Evolutionary conservation across 2,329 filamentous ascomycete species (phyloP), one percentile per base, ranked within the genome.

Genomic region (Sarocladiaceae sp.): DNA sequence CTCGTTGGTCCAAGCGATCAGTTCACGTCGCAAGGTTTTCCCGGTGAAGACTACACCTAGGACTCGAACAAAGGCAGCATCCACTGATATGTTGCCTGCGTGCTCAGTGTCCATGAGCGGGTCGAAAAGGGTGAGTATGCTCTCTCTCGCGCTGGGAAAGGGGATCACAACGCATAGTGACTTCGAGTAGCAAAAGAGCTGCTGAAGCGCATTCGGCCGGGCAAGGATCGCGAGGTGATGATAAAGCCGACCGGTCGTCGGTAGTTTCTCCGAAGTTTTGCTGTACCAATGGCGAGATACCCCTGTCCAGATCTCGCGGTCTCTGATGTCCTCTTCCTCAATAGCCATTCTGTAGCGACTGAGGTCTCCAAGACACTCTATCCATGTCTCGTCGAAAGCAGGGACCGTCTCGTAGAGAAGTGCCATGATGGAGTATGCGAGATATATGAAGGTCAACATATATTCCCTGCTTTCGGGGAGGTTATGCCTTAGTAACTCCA

Each of bases 371-470:
- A 97, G 67, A 44, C 90, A 96, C 52, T 96, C 91, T 7, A 95
- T 87, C 91, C 91, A 97, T 0, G 87, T 95, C 46, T 93, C 85
- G 43, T 85, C 78, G 51, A 95, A 96, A 0, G 77, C 73, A 0
- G 85, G 82, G 0, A 95, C 87, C 0, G 87, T 95, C 55, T 97
- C 91, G 47, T 89, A 85, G 0, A 96, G 64, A 0, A 96, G 63
- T 0, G 87, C 84, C 76, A 96, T 88, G 80, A 95, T 94, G 2
- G 84, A 85, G 51, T 96, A 97, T 0, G 89, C 84, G 13, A 91
- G 64, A 50, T 94, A 94, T 1, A 97, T 88, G 45, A 95, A 97
- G 0, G 82, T 81, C 0, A 95, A 67, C 89, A 97, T 96, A 45
- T 94, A 85, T 41, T 96, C 90, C 1, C 89, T 65, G 2, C 85